A percentile compares a stretch with the other conserved stretches of the same genome.
Conservation (phyloP, 805 yeast species). For the Metschnikowia dekortorum region DNA sequence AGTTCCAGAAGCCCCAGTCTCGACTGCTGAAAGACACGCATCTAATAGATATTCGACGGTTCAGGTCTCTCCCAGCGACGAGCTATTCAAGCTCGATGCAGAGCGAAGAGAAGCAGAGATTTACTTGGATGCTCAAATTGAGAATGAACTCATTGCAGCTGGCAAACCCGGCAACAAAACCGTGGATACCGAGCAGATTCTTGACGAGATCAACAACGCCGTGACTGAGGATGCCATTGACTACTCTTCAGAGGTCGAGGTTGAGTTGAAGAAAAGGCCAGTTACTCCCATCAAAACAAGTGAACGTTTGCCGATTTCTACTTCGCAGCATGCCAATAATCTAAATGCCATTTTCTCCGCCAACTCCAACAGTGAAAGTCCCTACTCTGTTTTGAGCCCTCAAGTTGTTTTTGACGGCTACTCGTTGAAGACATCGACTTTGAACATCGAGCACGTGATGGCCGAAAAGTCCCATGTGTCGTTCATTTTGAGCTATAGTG, state of each 20-base stretch:
- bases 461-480: conserved; percentile 64
- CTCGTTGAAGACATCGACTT: conserved; percentile 21
- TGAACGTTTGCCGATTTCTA: conserved; percentile 6
- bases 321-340: conserved; percentile 14
- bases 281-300: conserved; percentile 27
- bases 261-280: conserved; percentile 23
- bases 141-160: background rate
- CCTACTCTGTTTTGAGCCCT: conserved; percentile 19
- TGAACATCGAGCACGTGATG: conserved; percentile 40
- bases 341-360: conserved; percentile 7
- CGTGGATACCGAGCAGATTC: conserved; percentile 29
- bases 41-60: background rate
- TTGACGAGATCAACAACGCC: conserved; percentile 38
- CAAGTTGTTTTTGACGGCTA: conserved; percentile 35
- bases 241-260: conserved; percentile 18
- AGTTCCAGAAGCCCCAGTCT: background rate
- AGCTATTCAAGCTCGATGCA: background rate
- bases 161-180: conserved; percentile 12
- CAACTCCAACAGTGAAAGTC: conserved; percentile 11
- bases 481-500: conserved; percentile 69
- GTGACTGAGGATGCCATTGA: conserved; percentile 34
- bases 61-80: background rate
- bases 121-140: background rate
- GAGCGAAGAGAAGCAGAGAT: conserved; percentile 1
- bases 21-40: background rate